These are phyloP conservation scores for Yamadazyma insecticola DNA, from an alignment of 805 yeast genomes.

Conservation along the genomic window DNA sequence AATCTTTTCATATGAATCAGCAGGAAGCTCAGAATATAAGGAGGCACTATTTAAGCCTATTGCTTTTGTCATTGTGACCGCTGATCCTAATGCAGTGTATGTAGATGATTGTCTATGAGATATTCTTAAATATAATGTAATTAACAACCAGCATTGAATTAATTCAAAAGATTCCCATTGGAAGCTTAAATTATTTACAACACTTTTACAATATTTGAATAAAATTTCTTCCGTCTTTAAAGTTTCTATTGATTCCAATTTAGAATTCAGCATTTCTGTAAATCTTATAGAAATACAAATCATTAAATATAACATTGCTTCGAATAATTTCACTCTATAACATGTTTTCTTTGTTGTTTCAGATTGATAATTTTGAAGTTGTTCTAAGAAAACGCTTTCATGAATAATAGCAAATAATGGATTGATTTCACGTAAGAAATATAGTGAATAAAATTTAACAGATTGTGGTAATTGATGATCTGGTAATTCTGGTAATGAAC, in stretches of 20 bases:
- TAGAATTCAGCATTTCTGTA: constrained; percentile 33
- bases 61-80: constrained; percentile 30
- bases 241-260: constrained; percentile 23
- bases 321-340: constrained; percentile 42
- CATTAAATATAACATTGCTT: constrained; percentile 46
- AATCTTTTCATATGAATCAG: constrained; percentile 34
- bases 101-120: constrained; percentile 37
- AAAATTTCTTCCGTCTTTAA: constrained; percentile 28
- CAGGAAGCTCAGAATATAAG: constrained; percentile 9
- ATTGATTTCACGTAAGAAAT: constrained; percentile 46
- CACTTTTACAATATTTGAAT: constrained; percentile 29
- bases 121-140: constrained; percentile 30
- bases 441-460: constrained; percentile 23
- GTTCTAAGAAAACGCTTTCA: constrained; percentile 50
- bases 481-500: constrained; percentile 30
- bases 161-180: constrained; percentile 43
- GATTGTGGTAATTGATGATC: constrained; percentile 15
- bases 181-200: constrained; percentile 28
- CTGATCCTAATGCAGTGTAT: constrained; percentile 28
- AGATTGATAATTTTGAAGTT: constrained; percentile 28
- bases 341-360: constrained; percentile 21
- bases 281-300: constrained; percentile 50
- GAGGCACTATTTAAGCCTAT: constrained; percentile 32
- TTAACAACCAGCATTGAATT: constrained; percentile 38
- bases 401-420: constrained; percentile 51